Evolutionary conservation across 169 alveolate species (phyloP).

Genomic region (Plasmodium vivax): DNA sequence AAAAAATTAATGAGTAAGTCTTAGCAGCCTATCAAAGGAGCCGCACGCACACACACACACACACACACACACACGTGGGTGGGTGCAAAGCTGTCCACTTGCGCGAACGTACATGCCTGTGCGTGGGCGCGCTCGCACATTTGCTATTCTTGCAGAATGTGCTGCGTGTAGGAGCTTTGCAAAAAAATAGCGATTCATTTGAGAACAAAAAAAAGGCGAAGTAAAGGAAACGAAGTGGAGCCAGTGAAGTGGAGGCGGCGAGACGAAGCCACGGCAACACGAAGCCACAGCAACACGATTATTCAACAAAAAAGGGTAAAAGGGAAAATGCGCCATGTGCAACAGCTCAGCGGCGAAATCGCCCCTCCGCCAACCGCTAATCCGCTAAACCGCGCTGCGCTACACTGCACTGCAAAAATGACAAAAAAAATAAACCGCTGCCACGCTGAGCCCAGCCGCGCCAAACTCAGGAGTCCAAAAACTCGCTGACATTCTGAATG

Average conservation of each 20-base stretch:
- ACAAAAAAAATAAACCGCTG: neutral
- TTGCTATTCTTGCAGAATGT: neutral
- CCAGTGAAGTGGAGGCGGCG: neutral
- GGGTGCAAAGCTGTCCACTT: neutral
- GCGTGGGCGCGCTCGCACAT: neutral
- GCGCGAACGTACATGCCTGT: neutral
- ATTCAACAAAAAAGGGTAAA: neutral
- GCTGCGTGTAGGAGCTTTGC: neutral
- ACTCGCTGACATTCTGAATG: slow-evolving; percentile 73
- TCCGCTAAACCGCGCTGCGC: neutral
- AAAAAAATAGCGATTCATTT: neutral
- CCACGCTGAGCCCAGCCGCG: neutral
- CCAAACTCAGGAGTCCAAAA: slow-evolving; percentile 50
- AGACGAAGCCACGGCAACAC: neutral
- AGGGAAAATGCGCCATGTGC: neutral
- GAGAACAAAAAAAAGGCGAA: neutral
- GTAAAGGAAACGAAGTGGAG: neutral
- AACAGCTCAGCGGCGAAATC: neutral
- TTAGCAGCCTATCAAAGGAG: neutral
- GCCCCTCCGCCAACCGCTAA: neutral
- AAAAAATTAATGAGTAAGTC: neutral
- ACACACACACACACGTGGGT: neutral
- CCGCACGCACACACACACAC: neutral
- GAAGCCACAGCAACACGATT: neutral
- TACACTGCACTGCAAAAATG: slow-evolving; percentile 2